Evolutionary conservation across 306 rosid species (phyloP).

Genomic region (Trichosanthes truncata): DNA sequence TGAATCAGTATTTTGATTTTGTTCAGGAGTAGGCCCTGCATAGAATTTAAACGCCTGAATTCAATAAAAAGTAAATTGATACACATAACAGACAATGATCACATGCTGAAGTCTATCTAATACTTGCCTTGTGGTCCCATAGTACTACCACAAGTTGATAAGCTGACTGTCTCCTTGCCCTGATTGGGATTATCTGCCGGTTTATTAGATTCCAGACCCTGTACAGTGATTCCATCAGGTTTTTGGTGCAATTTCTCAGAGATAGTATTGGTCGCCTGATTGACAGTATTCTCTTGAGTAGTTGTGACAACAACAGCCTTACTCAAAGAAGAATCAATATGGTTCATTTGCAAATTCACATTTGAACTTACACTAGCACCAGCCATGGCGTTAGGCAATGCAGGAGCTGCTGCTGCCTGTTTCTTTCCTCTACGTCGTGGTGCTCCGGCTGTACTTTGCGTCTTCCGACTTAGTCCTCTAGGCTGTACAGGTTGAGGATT

Average conservation of each 20-base stretch:
- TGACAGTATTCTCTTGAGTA: slow-evolving; percentile 27
- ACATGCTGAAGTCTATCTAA: neutral
- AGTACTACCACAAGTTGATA: slow-evolving; percentile 30
- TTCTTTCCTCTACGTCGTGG: slow-evolving; percentile 83
- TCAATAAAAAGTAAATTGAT: neutral
- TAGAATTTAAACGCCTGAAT: slow-evolving; percentile 17
- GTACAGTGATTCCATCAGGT: slow-evolving; percentile 22
- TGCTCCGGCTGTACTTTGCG: slow-evolving; percentile 46
- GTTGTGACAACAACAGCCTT: slow-evolving; percentile 21
- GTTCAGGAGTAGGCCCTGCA: slow-evolving; percentile 44
- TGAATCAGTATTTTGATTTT: slow-evolving; percentile 26
- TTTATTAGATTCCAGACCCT: slow-evolving; percentile 25
- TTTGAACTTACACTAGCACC: slow-evolving; percentile 31
- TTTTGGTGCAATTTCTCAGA: slow-evolving; percentile 33
- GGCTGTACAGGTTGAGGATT: slow-evolving; percentile 32
- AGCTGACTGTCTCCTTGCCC: slow-evolving; percentile 29
- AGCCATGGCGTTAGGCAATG: slow-evolving; percentile 32
- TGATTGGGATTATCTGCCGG: slow-evolving; percentile 21
- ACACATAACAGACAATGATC: neutral
- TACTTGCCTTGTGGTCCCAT: slow-evolving; percentile 32
- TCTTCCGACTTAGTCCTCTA: slow-evolving; percentile 46
- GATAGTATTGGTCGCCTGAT: slow-evolving; percentile 7
- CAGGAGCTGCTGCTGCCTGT: slow-evolving; percentile 26
- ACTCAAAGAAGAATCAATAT: slow-evolving; percentile 24
- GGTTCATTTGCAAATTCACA: slow-evolving; percentile 24